These are phyloP conservation scores for Neocatenulostroma microsporum DNA, from an alignment of 2,329 filamentous ascomycete species.

Conservation along the genomic window DNA sequence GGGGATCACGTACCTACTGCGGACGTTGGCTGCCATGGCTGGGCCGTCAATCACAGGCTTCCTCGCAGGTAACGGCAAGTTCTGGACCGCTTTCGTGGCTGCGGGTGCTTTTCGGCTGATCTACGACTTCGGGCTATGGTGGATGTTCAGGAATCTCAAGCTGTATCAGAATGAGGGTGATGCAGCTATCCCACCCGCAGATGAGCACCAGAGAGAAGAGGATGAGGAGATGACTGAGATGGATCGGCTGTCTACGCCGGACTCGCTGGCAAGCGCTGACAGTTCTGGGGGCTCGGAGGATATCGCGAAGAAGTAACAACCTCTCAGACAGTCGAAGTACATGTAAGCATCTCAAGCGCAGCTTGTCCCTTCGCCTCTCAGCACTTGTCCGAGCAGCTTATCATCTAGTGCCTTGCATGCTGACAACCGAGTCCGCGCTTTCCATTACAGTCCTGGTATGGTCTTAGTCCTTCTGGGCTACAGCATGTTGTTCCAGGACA, in stretches of 20 bases:
- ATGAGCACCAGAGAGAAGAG: background rate
- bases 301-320: too few species aligned
- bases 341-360: too few species aligned
- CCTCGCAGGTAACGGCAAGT: slow-evolving; percentile 45
- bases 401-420: too few species aligned
- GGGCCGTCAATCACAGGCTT: slow-evolving; percentile 51
- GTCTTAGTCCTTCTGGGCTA: too few species aligned
- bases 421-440: too few species aligned
- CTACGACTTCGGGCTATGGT: slow-evolving; percentile 54
- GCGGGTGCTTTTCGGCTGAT: slow-evolving; percentile 47
- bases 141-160: slow-evolving; percentile 53
- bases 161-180: slow-evolving; percentile 24
- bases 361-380: too few species aligned
- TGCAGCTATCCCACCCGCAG: background rate
- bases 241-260: slow-evolving; percentile 1
- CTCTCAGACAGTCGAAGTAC: too few species aligned
- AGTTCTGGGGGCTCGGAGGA: too few species aligned
- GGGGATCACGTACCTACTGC: slow-evolving; percentile 56
- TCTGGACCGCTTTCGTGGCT: slow-evolving; percentile 56
- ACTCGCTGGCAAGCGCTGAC: slow-evolving; percentile 3
- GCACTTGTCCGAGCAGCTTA: too few species aligned
- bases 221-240: slow-evolving; percentile 9
- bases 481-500: too few species aligned
- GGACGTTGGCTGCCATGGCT: slow-evolving; percentile 51
- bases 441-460: too few species aligned